Evolutionary conservation across 1,284 basidiomycete genomes (phyloP).

Genomic region (Cystobasidium slooffiae): DNA sequence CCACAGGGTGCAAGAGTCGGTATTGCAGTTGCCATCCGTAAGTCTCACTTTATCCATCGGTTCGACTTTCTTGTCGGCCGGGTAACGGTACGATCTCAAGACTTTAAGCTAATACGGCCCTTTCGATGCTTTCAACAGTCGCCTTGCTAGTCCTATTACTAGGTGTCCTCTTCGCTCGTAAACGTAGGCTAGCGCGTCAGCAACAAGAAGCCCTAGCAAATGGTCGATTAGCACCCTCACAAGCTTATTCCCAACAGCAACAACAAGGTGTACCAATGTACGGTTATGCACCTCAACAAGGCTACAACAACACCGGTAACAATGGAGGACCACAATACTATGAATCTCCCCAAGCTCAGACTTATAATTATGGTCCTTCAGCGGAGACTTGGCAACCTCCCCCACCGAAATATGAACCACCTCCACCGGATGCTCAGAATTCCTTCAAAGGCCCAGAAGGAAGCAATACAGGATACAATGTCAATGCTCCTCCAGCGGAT

Average conservation of each 20-base stretch:
- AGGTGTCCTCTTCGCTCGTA: not conserved
- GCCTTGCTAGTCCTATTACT: constrained; percentile 5
- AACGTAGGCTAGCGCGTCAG: constrained; percentile 9
- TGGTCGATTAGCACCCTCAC: not conserved
- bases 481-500: not conserved
- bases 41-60: not conserved
- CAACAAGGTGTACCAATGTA: constrained; percentile 7
- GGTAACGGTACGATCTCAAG: not conserved
- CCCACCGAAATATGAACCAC: constrained; percentile 21
- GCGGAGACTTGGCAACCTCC: constrained; percentile 15
- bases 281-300: constrained; percentile 22
- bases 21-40: constrained; percentile 29
- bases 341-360: constrained; percentile 15
- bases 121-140: not conserved
- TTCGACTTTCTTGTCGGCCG: not conserved
- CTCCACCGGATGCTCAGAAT: constrained; percentile 13
- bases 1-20: constrained; percentile 22
- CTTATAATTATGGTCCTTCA: constrained; percentile 22
- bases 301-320: not conserved
- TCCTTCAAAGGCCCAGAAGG: constrained; percentile 11
- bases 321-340: constrained; percentile 15
- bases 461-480: not conserved
- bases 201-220: not conserved
- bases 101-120: not conserved
- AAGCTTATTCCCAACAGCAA: not conserved